Base-by-base conservation (phyloP, 805 yeast species). In the Maudiozyma serrabonitensis region DNA sequence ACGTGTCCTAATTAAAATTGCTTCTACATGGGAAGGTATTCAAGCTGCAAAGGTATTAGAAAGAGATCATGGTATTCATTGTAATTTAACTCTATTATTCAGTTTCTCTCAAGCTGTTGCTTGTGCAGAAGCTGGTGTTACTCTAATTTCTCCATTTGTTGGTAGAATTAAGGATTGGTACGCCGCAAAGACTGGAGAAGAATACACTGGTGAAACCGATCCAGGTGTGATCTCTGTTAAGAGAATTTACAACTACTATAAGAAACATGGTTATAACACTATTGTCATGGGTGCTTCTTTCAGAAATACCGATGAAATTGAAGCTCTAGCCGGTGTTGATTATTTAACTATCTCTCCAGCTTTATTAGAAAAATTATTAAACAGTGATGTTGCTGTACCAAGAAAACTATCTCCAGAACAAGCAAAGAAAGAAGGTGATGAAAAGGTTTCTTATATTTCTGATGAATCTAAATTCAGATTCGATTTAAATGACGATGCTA, bases 201-300 rank as follows among this genome's bases (percentile, higher is more conserved):
- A 81, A 50, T 91, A 87, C 81, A 74, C 80, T 48, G 76, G 78
- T 59, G 87, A 79, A 62, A 62, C 61, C 45, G 98, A 93, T 73
- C 99, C 99, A 59, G 99, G 99, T 84, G 98, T 93, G 54, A 47
- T 75, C 46, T 87, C 96, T 41, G 99, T 93, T 62, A 84, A 82
- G 73, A 69, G 67, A 54, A 93, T 93, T 72, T 93, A 70, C 87
- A 86, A 90, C 85, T 93, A 93, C 82, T 93, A 93, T 86, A 93
- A 93, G 84, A 91, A 91, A 76, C 87, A 72, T 73, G 91, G 84
- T 62, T 93, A 93, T 82, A 79, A 91, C 64, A 93, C 99, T 70
- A 90, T 93, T 68, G 98, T 93, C 67, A 93, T 93, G 99, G 99
- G 99, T 74, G 99, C 99, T 53, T 91, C 98, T 52, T 91, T 93